phyloP scores from a whole-genome alignment of 73 alveolate species.

The Paramecium octaurelia region DNA sequence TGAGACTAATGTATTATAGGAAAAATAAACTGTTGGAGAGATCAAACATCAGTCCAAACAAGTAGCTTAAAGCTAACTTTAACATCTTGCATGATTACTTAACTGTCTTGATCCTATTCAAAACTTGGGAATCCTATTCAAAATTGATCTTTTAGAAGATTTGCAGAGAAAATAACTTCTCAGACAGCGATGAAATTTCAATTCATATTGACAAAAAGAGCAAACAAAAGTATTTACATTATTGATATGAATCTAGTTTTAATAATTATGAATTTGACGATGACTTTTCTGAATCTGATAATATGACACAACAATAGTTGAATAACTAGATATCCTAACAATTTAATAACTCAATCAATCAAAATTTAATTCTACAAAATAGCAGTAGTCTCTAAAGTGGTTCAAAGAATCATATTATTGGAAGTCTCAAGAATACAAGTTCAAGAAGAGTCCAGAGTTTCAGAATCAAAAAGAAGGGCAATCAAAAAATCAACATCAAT shows the following conservation, averaged over 20 bases:
- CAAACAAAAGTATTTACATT: not conserved
- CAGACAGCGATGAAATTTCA: not conserved
- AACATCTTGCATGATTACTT: constrained; percentile 13
- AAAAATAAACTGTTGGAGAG: not conserved
- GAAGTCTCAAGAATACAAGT: not conserved
- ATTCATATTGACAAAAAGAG: not conserved
- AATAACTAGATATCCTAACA: not conserved
- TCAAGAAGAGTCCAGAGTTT: not conserved
- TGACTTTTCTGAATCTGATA: not conserved
- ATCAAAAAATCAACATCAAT: not conserved
- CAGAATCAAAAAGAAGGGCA: not conserved
- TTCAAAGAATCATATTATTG: not conserved
- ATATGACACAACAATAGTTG: not conserved
- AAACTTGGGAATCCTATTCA: constrained; percentile 40
- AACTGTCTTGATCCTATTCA: not conserved
- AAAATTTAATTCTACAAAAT: not conserved
- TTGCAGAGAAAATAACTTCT: not conserved
- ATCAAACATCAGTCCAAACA: not conserved
- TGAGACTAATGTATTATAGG: not conserved
- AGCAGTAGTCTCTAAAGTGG: not conserved
- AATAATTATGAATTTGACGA: not conserved
- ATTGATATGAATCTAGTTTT: not conserved
- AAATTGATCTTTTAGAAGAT: not conserved
- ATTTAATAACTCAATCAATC: not conserved
- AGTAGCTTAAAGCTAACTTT: not conserved